Evolutionary conservation across 2,329 filamentous ascomycete genomes (phyloP), one percentile per base, ranked within the genome.

Genomic region (Venturiaceae sp.): DNA sequence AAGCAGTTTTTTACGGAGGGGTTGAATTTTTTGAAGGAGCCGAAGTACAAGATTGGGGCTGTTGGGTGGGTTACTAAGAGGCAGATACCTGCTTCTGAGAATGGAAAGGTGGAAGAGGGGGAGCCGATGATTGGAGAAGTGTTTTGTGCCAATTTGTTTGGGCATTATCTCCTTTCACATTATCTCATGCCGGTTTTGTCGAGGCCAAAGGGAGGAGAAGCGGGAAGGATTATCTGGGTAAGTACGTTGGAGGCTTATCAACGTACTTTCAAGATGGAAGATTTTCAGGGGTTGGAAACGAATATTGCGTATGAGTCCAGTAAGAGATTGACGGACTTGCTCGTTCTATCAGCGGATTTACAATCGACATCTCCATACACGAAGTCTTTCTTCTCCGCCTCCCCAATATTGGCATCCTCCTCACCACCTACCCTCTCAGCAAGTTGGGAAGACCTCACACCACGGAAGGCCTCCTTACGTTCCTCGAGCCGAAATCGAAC

Each of bases 141-240:
- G 19, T 99, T 97, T 70, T 87, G 86, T 69, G 87, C 92, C 54
- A 97, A 97, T 68, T 81, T 96, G 32, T 97, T 99, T 68, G 94
- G 94, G 0, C 94, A 99, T 74, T 97, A 99, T 70, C 75, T 96
- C 67, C 83, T 99, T 26, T 83, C 83, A 16, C 92, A 96, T 70
- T 84, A 86, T 67, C 80, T 97, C 11, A 80, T 87, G 64, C 87
- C 90, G 0, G 77, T 96, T 11, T 80, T 99, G 44, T 61, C 60
- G 8, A 64, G 64, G 74, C 83, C 55, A 68, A 67, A 16, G 66
- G 72, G 16, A 65, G 66, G 41, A 63, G 72, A 76, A 62, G 34
- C 54, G 0, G 88, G 84, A 8, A 83, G 90, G 55, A 80, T 99
- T 56, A 81, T 97, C 62, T 97, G 92, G 92, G 84, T 91, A 9